A percentile compares a stretch with the other conserved stretches of the same genome.
These are phyloP conservation scores for Castanea mollissima DNA, from an alignment of 306 rosid genomes.

Conservation along the genomic window DNA sequence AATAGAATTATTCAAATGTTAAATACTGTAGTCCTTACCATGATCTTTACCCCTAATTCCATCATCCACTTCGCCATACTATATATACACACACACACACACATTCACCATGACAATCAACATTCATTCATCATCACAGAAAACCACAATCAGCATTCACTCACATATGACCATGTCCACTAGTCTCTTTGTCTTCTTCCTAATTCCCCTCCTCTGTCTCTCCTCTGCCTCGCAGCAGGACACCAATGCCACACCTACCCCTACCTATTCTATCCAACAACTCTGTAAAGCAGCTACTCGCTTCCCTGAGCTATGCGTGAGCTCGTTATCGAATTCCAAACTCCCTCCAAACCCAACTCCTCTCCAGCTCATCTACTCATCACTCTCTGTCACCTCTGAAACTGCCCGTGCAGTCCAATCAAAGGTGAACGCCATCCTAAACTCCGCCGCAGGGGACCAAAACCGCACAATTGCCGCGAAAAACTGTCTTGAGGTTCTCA, in stretches of 20 bases:
- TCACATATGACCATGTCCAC: slow-evolving; percentile 18
- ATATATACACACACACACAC: no score
- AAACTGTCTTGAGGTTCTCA: slow-evolving; percentile 53
- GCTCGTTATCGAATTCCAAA: slow-evolving; percentile 34
- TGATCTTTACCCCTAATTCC: no score
- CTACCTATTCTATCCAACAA: slow-evolving; percentile 25
- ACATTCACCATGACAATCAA: slow-evolving; percentile 1
- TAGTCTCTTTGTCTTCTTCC: slow-evolving; percentile 11
- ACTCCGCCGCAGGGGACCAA: slow-evolving; percentile 24
- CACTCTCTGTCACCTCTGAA: slow-evolving; percentile 38
- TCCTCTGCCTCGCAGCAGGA: slow-evolving; percentile 34
- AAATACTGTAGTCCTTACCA: no score
- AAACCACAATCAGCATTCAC: background rate
- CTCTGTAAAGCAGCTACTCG: slow-evolving; percentile 77
- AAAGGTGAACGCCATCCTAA: slow-evolving; percentile 47
- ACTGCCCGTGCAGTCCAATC: slow-evolving; percentile 54
- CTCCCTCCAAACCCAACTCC: slow-evolving; percentile 40
- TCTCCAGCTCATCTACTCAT: slow-evolving; percentile 43
- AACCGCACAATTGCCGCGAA: slow-evolving; percentile 65
- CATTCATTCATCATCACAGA: background rate
- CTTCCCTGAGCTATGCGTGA: slow-evolving; percentile 50
- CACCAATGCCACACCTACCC: background rate
- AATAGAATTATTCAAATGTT: no score
- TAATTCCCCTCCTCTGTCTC: slow-evolving; percentile 36
- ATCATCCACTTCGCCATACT: no score